A percentile compares a stretch with the other conserved stretches of the same genome.
These are phyloP conservation scores for Sporobolomyces phaffii DNA, from an alignment of 768 basidiomycete species.

Conservation along the genomic window DNA sequence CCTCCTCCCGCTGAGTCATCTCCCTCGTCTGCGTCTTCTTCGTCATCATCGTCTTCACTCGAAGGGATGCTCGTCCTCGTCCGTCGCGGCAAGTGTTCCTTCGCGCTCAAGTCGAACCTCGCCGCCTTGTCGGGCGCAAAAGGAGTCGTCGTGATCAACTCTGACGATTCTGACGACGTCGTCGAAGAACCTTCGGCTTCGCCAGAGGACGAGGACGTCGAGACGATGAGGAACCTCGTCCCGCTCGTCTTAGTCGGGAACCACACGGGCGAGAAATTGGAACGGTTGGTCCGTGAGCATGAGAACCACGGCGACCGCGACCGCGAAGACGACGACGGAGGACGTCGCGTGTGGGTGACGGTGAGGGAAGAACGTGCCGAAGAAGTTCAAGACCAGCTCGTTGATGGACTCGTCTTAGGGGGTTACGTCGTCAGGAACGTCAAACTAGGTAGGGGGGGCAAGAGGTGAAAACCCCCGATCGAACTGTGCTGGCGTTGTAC, in stretches of 20 bases:
- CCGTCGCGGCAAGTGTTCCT: slow-evolving; percentile 76
- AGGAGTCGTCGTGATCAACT: slow-evolving; percentile 70
- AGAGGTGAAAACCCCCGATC: no score
- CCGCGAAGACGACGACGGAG: no score
- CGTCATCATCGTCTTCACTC: neutral
- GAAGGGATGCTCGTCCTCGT: slow-evolving; percentile 52
- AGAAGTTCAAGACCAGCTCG: neutral
- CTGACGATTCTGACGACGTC: slow-evolving; percentile 52
- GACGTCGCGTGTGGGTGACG: no score
- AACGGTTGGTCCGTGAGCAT: slow-evolving; percentile 10
- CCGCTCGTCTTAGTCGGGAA: slow-evolving; percentile 38
- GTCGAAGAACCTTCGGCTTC: slow-evolving; percentile 36
- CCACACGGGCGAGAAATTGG: slow-evolving; percentile 16
- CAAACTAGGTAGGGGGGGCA: slow-evolving; percentile 1
- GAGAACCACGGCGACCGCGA: neutral
- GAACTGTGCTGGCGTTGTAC: no score
- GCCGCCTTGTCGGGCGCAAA: slow-evolving; percentile 67
- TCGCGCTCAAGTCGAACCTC: slow-evolving; percentile 69
- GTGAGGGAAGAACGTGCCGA: neutral
- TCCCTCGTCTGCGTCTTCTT: no score
- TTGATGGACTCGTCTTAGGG: slow-evolving; percentile 3
- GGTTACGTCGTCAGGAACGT: slow-evolving; percentile 8
- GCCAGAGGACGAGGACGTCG: slow-evolving; percentile 20
- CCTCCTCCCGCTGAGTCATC: no score
- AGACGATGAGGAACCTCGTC: slow-evolving; percentile 25